These are phyloP conservation scores for Magnolia kwangsiensis DNA, from an alignment of 164 flowering plant genomes.

Conservation along the genomic window DNA sequence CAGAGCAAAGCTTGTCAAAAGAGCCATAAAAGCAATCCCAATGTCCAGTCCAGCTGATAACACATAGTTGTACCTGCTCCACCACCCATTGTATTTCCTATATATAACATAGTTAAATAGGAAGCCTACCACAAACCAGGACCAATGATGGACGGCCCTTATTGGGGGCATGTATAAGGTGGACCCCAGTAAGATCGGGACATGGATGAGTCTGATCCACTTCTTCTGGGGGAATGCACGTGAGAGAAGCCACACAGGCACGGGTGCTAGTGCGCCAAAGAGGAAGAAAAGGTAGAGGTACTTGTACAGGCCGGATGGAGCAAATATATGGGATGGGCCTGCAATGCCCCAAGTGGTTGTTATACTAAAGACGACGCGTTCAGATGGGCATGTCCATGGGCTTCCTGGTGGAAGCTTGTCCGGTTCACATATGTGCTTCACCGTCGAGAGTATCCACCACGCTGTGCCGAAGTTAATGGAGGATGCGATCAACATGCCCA, in stretches of 20 bases:
- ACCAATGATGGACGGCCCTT: constrained; percentile 37
- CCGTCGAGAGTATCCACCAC: constrained; percentile 17
- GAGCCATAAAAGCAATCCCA: constrained; percentile 62
- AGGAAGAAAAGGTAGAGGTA: neutral
- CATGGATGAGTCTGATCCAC: constrained; percentile 50
- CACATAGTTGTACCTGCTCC: constrained; percentile 62
- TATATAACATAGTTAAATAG: constrained; percentile 74
- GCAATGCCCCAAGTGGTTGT: constrained; percentile 15
- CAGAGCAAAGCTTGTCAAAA: constrained; percentile 38
- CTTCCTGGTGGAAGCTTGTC: constrained; percentile 14
- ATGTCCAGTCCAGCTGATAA: constrained; percentile 64
- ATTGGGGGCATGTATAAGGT: constrained; percentile 47
- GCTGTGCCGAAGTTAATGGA: neutral
- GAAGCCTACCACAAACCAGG: constrained; percentile 49
- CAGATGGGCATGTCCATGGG: constrained; percentile 26
- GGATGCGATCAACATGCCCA: neutral
- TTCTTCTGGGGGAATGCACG: neutral
- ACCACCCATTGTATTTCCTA: constrained; percentile 48
- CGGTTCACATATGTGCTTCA: constrained; percentile 16
- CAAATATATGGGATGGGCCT: constrained; percentile 6
- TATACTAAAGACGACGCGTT: constrained; percentile 13
- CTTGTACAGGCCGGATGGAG: neutral
- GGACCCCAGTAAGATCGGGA: constrained; percentile 52
- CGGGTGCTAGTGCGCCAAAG: neutral
- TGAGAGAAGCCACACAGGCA: neutral